Percentiles rank a stretch among this genome's conserved stretches.
Evolutionary conservation across 345 rosid genomes (phyloP).

Genomic region (Corymbia maculata): DNA sequence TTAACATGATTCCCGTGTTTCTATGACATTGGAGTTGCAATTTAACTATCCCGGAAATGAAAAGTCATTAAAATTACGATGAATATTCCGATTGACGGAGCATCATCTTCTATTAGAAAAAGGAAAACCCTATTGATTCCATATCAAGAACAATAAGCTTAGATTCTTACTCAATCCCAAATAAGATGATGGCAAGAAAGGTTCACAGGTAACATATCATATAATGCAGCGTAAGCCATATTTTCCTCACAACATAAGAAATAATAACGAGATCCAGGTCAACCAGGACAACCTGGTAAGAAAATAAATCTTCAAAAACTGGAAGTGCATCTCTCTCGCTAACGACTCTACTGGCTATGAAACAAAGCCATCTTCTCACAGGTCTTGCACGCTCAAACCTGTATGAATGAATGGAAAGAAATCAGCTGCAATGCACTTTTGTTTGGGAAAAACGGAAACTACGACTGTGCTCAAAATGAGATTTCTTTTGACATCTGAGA

Average conservation of each 20-base stretch:
- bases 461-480: not conserved
- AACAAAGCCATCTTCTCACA: conserved; percentile 18
- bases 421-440: not conserved
- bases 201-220: not conserved
- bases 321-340: not conserved
- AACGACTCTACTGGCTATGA: not conserved
- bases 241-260: not conserved
- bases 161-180: not conserved
- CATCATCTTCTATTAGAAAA: not conserved
- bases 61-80: not conserved
- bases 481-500: not conserved
- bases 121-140: not conserved
- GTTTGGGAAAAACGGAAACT: not conserved
- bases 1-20: not conserved
- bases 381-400: conserved; percentile 84
- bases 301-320: not conserved
- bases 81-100: not conserved
- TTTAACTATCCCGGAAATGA: not conserved
- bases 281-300: not conserved
- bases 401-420: not conserved
- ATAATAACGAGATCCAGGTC: not conserved
- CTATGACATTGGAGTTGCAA: not conserved
- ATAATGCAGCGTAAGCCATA: not conserved
- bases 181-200: not conserved
- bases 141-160: not conserved